A percentile compares a stretch with the other conserved stretches of the same genome.
phyloP scores from a whole-genome alignment of 345 rosid species.

The Euphorbia pulcherrima region DNA sequence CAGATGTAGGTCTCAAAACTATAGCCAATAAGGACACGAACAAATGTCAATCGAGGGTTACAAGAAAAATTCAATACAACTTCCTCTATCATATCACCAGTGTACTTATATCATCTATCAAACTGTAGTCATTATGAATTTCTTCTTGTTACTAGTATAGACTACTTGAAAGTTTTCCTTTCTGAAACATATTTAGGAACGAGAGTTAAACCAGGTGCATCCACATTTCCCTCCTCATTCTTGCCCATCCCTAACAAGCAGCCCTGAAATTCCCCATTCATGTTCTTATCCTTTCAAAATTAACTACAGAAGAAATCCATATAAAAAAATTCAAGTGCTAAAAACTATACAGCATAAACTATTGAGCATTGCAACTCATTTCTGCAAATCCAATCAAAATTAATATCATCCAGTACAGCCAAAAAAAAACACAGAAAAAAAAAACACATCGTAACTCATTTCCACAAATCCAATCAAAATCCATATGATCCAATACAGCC shows the following conservation, averaged over 20 bases:
- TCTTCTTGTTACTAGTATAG: neutral
- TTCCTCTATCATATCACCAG: neutral
- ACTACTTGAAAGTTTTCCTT: neutral
- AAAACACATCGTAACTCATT: too few relatives aligned
- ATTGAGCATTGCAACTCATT: too few relatives aligned
- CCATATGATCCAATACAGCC: neutral
- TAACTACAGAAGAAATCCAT: too few relatives aligned
- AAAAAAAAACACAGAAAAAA: too few relatives aligned
- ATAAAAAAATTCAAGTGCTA: too few relatives aligned
- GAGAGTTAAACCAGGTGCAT: neutral
- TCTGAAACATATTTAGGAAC: neutral
- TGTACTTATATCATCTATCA: neutral
- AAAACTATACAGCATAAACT: too few relatives aligned
- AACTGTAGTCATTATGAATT: neutral
- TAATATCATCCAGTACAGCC: too few relatives aligned
- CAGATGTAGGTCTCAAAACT: neutral
- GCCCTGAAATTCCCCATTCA: neutral
- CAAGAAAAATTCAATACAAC: neutral
- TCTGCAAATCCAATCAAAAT: too few relatives aligned
- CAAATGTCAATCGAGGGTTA: neutral
- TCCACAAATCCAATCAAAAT: too few relatives aligned
- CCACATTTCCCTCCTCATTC: neutral
- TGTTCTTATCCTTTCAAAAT: neutral
- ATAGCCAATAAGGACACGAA: neutral
- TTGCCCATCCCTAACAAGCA: neutral